Conservation (phyloP, 129 eudicot genomes). For the Silybum marianum region DNA sequence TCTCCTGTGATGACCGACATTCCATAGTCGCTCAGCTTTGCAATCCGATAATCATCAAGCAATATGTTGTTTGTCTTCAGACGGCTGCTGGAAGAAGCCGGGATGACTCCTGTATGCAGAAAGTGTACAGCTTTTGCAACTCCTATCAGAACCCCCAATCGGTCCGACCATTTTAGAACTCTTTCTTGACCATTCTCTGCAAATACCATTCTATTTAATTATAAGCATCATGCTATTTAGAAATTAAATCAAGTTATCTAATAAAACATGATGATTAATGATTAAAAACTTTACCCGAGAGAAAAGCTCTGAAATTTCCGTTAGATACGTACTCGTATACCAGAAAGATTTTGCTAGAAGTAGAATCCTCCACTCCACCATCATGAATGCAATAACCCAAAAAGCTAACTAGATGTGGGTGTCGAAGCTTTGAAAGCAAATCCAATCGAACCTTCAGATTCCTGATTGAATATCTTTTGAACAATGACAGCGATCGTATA, state of each 20-base stretch:
- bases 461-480: constrained; percentile 53
- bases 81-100: constrained; percentile 63
- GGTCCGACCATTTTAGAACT: constrained; percentile 79
- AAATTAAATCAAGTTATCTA: not conserved
- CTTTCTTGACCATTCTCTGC: constrained; percentile 61
- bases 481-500: constrained; percentile 55
- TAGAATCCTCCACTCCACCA: constrained; percentile 58
- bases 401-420: constrained; percentile 72
- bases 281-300: constrained; percentile 50
- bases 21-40: constrained; percentile 86
- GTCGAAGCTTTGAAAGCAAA: constrained; percentile 79
- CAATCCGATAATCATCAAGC: constrained; percentile 75
- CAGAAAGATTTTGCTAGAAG: constrained; percentile 62
- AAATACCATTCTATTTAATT: not conserved
- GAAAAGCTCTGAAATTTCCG: constrained; percentile 73
- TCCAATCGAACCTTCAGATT: constrained; percentile 75
- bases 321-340: constrained; percentile 69
- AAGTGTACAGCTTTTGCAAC: constrained; percentile 88
- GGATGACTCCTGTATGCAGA: constrained; percentile 76
- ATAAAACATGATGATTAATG: not conserved
- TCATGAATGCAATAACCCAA: constrained; percentile 81
- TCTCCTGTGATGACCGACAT: constrained; percentile 79
- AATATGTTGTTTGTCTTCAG: constrained; percentile 71
- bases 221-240: not conserved
- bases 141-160: constrained; percentile 72